phyloP scores from a whole-genome alignment of 495 filamentous ascomycete genomes.

The Entonaema liquescens region DNA sequence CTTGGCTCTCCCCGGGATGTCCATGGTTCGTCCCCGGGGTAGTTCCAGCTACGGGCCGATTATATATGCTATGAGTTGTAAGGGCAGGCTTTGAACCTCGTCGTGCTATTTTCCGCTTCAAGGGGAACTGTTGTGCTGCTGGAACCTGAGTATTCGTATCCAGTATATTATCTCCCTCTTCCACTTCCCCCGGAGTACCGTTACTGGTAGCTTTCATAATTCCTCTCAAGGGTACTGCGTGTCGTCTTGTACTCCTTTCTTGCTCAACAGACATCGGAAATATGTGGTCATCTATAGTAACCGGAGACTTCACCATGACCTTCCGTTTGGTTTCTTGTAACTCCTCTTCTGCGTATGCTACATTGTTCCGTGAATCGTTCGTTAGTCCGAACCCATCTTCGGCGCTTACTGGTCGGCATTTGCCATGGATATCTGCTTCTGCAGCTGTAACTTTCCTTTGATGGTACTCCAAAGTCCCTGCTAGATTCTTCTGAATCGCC shows the following conservation, averaged over 20 bases:
- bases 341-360: neutral
- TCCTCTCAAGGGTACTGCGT: conserved; percentile 41
- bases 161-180: conserved; percentile 13
- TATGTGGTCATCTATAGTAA: conserved; percentile 31
- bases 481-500: conserved; percentile 37
- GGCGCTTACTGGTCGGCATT: neutral
- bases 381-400: neutral
- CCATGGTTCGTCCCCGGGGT: neutral
- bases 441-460: conserved; percentile 16
- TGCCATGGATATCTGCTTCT: neutral
- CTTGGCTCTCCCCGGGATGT: conserved; percentile 3
- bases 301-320: conserved; percentile 52
- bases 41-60: conserved; percentile 42
- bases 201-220: conserved; percentile 50
- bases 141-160: conserved; percentile 2
- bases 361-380: neutral
- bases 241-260: conserved; percentile 50
- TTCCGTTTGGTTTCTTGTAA: conserved; percentile 40
- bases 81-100: conserved; percentile 26
- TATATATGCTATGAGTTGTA: conserved; percentile 42
- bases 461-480: conserved; percentile 36
- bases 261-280: conserved; percentile 49
- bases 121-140: conserved; percentile 8
- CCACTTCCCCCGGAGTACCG: conserved; percentile 15
- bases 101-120: conserved; percentile 23